Evolutionary conservation across 495 filamentous ascomycete genomes (phyloP).

Genomic region (Diplogelasinospora grovesii): DNA sequence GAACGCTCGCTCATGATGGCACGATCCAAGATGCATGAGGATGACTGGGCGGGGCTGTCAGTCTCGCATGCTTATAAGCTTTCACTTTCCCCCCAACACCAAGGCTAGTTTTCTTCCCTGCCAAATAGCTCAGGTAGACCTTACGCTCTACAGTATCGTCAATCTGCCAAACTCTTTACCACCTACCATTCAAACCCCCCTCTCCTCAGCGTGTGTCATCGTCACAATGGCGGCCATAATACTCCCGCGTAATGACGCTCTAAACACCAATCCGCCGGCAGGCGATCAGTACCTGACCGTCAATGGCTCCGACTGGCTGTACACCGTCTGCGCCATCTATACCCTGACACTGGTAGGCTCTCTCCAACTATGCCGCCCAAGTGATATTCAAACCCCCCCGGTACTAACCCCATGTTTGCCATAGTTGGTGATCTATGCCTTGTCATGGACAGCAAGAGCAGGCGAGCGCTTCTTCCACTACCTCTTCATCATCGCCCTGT

Average conservation of each 20-base stretch:
- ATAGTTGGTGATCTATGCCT: constrained; percentile 27
- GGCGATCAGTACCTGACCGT: constrained; percentile 31
- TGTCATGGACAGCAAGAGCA: constrained; percentile 31
- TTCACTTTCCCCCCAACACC: too few species aligned
- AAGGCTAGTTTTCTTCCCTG: too few species aligned
- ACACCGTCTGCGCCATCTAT: constrained; percentile 39
- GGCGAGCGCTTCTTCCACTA: constrained; percentile 51
- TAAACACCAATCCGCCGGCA: constrained; percentile 36
- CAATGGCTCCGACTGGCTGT: constrained; percentile 44
- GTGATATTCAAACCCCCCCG: constrained; percentile 3
- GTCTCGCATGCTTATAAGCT: too few species aligned
- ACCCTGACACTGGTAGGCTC: constrained; percentile 27
- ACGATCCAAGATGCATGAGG: not conserved
- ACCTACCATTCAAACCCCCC: not conserved
- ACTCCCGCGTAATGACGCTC: constrained; percentile 32
- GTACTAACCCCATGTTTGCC: not conserved
- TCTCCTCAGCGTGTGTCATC: too few species aligned
- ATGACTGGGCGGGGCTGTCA: not conserved
- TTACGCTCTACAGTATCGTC: too few species aligned
- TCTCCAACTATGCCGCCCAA: too few species aligned
- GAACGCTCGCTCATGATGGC: not conserved
- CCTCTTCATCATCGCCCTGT: constrained; percentile 41
- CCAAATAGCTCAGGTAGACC: too few species aligned
- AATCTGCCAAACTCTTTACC: too few species aligned
- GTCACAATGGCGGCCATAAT: constrained; percentile 16